Evolutionary conservation across 2,329 filamentous ascomycete species (phyloP), one percentile per base, ranked within the genome.

Genomic region (Neonectria punicea): DNA sequence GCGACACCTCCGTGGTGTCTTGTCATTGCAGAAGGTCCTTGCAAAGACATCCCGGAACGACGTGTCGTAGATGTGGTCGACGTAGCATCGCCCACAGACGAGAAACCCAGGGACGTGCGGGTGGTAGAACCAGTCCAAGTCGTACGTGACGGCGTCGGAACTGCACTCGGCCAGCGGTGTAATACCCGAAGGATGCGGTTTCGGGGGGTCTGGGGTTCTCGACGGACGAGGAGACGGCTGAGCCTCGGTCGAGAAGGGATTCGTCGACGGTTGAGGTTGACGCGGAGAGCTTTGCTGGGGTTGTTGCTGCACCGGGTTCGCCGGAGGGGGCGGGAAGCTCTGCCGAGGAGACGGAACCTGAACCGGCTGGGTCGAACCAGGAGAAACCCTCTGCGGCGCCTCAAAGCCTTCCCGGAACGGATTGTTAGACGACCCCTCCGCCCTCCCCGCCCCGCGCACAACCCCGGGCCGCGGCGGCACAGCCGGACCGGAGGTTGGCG

Each of bases 11-110:
- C 79, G 76, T 6, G 74, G 69, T 20, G 74, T 67, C 2, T 64
- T 61, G 30, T 80, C 76, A 5, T 69, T 34, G 34, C 65, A 65
- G 0, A 66, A 58, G 2, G 64, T 59, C 8, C 59, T 66, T 0
- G 44, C 51, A 54, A 82, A 83, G 0, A 68, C 61, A 36, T 67
- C 41, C 6, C 71, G 49, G 59, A 80, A 77, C 1, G 32, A 59
- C 0, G 77, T 77, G 5, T 72, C 56, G 61, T 73, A 74, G n/a
- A 82, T 78, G 30, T 78, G 59, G 56, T 81, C 75, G 7, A 77
- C 73, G 57, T 81, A 82, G 68, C 81, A 83, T 3, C 75, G 67
- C 2, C 78, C 76, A 63, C 81, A 83, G 53, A 82, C 72, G 2
- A 70, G 49, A 20, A 76, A 80, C 1, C 74, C 68, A 0, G 79